A percentile compares a stretch with the other conserved stretches of the same genome.
These are phyloP conservation scores for Trichoderma semiorbis DNA, from an alignment of 2,329 filamentous ascomycete genomes.

Conservation along the genomic window DNA sequence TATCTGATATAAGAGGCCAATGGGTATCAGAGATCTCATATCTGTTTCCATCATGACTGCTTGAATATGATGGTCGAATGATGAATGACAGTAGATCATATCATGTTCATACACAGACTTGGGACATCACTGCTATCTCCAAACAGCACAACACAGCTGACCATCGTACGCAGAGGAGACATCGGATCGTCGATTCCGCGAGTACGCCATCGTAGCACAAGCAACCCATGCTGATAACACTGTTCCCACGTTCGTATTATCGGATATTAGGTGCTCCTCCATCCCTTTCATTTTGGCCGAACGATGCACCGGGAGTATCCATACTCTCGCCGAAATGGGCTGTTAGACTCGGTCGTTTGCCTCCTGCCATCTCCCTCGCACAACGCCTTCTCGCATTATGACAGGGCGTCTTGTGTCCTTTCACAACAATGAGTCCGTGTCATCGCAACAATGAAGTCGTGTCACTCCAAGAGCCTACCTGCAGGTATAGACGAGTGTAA, in stretches of 20 bases:
- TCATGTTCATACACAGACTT: not conserved
- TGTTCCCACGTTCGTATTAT: not conserved
- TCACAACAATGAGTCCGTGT: not conserved
- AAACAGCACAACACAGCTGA: not conserved
- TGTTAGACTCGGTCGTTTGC: constrained; percentile 14
- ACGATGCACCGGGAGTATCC: not conserved
- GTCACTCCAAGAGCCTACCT: constrained; percentile 18
- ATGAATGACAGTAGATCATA: not conserved
- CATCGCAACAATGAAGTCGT: not conserved
- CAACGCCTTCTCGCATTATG: constrained; percentile 19
- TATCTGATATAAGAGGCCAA: not conserved
- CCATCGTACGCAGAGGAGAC: not conserved
- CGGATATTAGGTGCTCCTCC: not conserved
- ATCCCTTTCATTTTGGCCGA: not conserved
- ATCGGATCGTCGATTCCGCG: not conserved
- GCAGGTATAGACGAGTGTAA: constrained; percentile 19
- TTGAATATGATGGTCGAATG: not conserved
- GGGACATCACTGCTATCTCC: not conserved
- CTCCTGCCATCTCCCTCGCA: constrained; percentile 7
- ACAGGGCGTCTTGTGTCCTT: constrained; percentile 15
- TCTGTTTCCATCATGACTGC: not conserved
- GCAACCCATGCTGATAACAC: not conserved
- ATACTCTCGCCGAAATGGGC: constrained; percentile 1
- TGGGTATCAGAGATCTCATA: not conserved
- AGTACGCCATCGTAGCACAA: not conserved